These are phyloP conservation scores for Xylaria sp. DNA, from an alignment of 2,329 filamentous ascomycete species.

Conservation along the genomic window DNA sequence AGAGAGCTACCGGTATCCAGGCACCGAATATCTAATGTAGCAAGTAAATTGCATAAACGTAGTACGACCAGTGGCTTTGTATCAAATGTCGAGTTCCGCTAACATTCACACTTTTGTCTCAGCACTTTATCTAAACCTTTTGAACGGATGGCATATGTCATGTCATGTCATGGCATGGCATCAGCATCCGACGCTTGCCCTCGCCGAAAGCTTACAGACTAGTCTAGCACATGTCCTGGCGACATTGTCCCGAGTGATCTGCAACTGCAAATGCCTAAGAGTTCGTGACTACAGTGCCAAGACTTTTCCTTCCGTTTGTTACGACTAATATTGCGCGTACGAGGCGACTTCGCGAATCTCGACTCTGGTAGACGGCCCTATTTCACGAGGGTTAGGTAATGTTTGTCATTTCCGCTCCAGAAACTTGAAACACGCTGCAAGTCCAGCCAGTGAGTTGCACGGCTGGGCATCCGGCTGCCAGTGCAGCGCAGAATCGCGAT, in stretches of 20 bases:
- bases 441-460: constrained; percentile 9
- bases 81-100: background rate
- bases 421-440: constrained; percentile 15
- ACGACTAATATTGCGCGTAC: constrained; percentile 13
- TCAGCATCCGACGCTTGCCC: constrained; percentile 15
- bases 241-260: constrained; percentile 30
- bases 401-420: background rate
- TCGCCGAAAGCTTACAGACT: constrained; percentile 12
- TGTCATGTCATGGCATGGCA: constrained; percentile 9
- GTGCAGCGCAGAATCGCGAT: constrained; percentile 1
- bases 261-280: constrained; percentile 25
- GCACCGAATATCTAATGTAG: constrained; percentile 5
- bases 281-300: constrained; percentile 33
- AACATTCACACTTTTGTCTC: too few species aligned
- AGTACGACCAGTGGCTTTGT: background rate
- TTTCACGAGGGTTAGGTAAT: constrained; percentile 14
- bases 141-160: constrained; percentile 1
- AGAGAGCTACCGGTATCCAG: background rate
- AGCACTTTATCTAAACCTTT: background rate
- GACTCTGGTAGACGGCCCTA: constrained; percentile 15
- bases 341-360: background rate
- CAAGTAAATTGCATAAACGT: constrained; percentile 10
- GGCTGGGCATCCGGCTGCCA: constrained; percentile 5
- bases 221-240: constrained; percentile 17
- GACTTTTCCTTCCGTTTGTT: constrained; percentile 13